phyloP scores from a whole-genome alignment of 441 rosid species.

The Eruca vesicaria region DNA sequence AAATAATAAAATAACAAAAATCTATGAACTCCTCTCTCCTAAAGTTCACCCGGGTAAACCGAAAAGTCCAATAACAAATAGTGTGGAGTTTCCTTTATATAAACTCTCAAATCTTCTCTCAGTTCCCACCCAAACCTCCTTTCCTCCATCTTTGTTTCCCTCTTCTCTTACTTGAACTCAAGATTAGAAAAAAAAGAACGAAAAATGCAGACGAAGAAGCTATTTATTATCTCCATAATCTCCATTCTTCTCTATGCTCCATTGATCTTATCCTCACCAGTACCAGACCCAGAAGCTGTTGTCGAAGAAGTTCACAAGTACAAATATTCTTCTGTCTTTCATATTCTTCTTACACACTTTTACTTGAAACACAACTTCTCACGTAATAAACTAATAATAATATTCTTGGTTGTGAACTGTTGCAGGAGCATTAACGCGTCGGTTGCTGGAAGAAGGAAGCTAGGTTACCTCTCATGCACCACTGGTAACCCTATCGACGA shows the following conservation, averaged over 20 bases:
- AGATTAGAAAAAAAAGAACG: not conserved
- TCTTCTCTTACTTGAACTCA: constrained; percentile 5
- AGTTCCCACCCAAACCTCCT: constrained; percentile 5
- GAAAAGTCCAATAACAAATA: constrained; percentile 20
- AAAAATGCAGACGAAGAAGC: constrained; percentile 28
- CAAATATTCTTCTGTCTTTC: not conserved
- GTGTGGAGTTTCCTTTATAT: constrained; percentile 11
- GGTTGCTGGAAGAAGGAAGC: constrained; percentile 54
- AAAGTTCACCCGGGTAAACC: too few species aligned
- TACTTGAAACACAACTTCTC: not conserved
- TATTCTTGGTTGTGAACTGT: not conserved
- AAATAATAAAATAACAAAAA: too few species aligned
- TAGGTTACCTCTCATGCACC: constrained; percentile 73
- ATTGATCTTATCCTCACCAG: constrained; percentile 52
- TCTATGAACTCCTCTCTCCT: too few species aligned
- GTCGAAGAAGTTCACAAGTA: constrained; percentile 70
- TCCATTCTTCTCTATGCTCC: constrained; percentile 37
- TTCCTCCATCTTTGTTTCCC: constrained; percentile 3
- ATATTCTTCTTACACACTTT: not conserved
- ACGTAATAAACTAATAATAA: not conserved
- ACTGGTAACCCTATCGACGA: constrained; percentile 87
- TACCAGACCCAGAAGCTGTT: constrained; percentile 62
- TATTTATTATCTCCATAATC: constrained; percentile 30
- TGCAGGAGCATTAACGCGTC: constrained; percentile 72
- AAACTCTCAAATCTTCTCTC: constrained; percentile 22